phyloP scores from a whole-genome alignment of 2,329 filamentous ascomycete species.

The Ascochyta rabiei region DNA sequence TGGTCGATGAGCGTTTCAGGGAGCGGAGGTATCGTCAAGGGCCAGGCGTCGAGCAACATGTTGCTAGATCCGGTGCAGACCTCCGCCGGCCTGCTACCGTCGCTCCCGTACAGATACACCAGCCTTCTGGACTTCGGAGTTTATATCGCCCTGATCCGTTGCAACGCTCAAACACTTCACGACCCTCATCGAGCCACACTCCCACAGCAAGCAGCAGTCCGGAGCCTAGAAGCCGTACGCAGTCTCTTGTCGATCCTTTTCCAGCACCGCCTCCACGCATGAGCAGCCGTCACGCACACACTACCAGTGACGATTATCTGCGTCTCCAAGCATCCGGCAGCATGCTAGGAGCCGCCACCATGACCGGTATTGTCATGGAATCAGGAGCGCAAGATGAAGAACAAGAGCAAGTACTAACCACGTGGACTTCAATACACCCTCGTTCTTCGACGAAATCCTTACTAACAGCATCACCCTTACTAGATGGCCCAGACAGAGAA shows the following conservation, averaged over 20 bases:
- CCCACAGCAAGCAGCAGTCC: constrained; percentile 13
- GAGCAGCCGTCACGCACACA: constrained; percentile 25
- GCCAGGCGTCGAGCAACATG: neutral
- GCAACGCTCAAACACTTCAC: constrained; percentile 14
- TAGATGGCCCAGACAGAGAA: constrained; percentile 25
- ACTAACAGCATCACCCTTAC: constrained; percentile 7
- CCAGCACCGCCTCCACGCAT: constrained; percentile 21
- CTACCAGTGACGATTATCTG: constrained; percentile 6
- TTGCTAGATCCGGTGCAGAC: neutral
- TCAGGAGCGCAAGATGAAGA: neutral
- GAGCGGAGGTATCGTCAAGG: constrained; percentile 7
- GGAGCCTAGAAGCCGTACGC: constrained; percentile 10
- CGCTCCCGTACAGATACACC: constrained; percentile 20
- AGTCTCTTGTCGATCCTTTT: constrained; percentile 14
- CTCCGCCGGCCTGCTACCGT: constrained; percentile 8
- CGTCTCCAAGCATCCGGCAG: neutral
- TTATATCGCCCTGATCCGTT: constrained; percentile 23
- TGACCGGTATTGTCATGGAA: neutral
- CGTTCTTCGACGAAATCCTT: constrained; percentile 5
- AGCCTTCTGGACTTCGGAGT: constrained; percentile 29
- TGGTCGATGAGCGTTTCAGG: constrained; percentile 14
- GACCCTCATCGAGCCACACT: constrained; percentile 22
- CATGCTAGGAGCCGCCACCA: neutral
- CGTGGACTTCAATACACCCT: constrained; percentile 3
- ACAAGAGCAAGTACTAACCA: constrained; percentile 18